Base-by-base conservation (phyloP, 164 flowering plant species). In the Vitis rupestris region DNA sequence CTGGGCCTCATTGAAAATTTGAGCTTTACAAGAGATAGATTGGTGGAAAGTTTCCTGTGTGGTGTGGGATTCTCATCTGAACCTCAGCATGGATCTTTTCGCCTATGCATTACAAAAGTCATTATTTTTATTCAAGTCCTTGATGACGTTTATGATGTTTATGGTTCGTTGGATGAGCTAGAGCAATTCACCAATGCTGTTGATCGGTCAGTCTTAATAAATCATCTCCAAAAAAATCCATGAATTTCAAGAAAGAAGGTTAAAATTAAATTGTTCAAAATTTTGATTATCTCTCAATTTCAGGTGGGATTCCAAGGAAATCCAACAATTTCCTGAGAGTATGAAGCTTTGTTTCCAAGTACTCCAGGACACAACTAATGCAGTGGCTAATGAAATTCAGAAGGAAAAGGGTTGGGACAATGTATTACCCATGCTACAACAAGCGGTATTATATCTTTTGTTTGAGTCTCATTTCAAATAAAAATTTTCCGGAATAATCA, bases 221-320 rank as follows among this genome's bases (percentile, higher is more conserved):
- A 3, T 52, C 4, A 4, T 31, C 44, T 31, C 4, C 44, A 31
- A 6, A 31, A 31, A 31, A 31, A 31, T 31, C 7, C 44, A 31
- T 31, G 44, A 31, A 1, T 31, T 31, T 31, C 7, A 31, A 31
- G 4, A 31, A 4, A 31, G 44, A 31, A 31, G 44, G 44, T 31
- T 31, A 4, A 1, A 31, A 31, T 31, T 4, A 31, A 31, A 4
- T 31, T 31, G 44, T 31, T 31, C 44, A 31, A 31, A 31, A 31
- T 4, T 78, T 63, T 66, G 53, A 23, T 23, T 23, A 23, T 23
- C 27, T 72, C 12, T 10, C 66, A 13, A 31, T 31, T 78, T 63
- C 68, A 87, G 91, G 70, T 87, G 89, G 91, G 91, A 87, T 52
- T 12, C 64, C 1, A 66, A 58, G 11, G 70, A 76, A 70, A 73